Conservation (phyloP, 805 yeast species). For the Ogataea allantospora region DNA sequence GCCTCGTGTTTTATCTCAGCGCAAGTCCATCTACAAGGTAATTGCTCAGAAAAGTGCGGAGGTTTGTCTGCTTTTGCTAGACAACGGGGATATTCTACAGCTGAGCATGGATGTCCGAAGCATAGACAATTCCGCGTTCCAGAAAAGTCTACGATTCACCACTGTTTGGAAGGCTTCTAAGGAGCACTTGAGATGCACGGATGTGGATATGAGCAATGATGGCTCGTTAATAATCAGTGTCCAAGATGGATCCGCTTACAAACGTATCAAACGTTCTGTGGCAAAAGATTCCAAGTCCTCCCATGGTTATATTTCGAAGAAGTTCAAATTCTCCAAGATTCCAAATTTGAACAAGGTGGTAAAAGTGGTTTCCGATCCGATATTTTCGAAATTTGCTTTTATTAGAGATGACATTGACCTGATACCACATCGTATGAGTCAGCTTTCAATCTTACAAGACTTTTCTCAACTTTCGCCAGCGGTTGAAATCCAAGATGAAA, state of each 20-base stretch:
- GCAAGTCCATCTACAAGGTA: slow-evolving; percentile 33
- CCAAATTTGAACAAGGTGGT: slow-evolving; percentile 56
- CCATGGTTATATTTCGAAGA: slow-evolving; percentile 24
- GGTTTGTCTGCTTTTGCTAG: slow-evolving; percentile 48
- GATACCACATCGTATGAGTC: slow-evolving; percentile 53
- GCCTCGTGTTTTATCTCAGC: slow-evolving; percentile 49
- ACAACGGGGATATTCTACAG: slow-evolving; percentile 57
- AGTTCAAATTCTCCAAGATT: slow-evolving; percentile 53
- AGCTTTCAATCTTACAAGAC: slow-evolving; percentile 49
- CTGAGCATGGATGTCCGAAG: slow-evolving; percentile 31
- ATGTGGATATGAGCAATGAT: slow-evolving; percentile 64
- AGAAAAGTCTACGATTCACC: slow-evolving; percentile 44
- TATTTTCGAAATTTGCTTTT: slow-evolving; percentile 65
- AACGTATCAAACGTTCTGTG: slow-evolving; percentile 37
- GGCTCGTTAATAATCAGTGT: slow-evolving; percentile 72
- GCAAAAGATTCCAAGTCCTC: slow-evolving; percentile 30
- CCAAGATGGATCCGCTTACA: slow-evolving; percentile 64
- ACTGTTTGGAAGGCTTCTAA: slow-evolving; percentile 65
- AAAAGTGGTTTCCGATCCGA: slow-evolving; percentile 56
- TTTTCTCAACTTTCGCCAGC: slow-evolving; percentile 55
- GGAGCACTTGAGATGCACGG: slow-evolving; percentile 54
- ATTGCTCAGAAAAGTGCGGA: slow-evolving; percentile 39
- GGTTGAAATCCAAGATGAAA: slow-evolving; percentile 23
- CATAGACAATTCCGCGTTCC: slow-evolving; percentile 35
- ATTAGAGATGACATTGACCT: slow-evolving; percentile 59